phyloP scores from a whole-genome alignment of 1,139 yeast genomes.

The Suhomyces bolitotheri region DNA sequence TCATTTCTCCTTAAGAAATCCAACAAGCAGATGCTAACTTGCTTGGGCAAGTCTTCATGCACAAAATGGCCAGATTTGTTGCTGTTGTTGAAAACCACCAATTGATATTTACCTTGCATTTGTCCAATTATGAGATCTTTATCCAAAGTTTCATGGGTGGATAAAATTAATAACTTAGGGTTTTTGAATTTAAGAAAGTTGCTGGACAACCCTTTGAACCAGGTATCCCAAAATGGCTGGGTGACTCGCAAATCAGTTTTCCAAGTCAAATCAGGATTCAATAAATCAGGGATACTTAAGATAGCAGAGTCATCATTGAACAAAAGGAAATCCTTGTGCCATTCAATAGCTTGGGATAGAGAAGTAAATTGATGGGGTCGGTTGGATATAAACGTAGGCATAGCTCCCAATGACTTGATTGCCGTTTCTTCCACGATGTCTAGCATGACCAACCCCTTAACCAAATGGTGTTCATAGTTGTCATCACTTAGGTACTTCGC shows the following conservation, averaged over 20 bases:
- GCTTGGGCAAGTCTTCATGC: slow-evolving; percentile 83
- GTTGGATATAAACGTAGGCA: slow-evolving; percentile 61
- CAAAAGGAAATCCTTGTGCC: slow-evolving; percentile 70
- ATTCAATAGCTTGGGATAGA: slow-evolving; percentile 65
- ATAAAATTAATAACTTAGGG: slow-evolving; percentile 74
- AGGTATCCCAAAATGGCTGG: slow-evolving; percentile 68
- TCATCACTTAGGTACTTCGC: slow-evolving; percentile 41
- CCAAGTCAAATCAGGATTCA: slow-evolving; percentile 50
- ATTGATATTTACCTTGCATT: slow-evolving; percentile 94
- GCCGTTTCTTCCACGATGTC: slow-evolving; percentile 97
- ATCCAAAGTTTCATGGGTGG: slow-evolving; percentile 89
- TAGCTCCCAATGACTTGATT: slow-evolving; percentile 60
- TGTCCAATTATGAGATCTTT: slow-evolving; percentile 87
- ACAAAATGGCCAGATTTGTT: slow-evolving; percentile 79
- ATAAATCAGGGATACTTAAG: slow-evolving; percentile 73
- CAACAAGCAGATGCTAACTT: slow-evolving; percentile 56
- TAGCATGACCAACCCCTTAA: slow-evolving; percentile 70
- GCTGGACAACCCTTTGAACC: slow-evolving; percentile 77
- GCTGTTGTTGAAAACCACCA: slow-evolving; percentile 69
- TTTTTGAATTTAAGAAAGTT: slow-evolving; percentile 54
- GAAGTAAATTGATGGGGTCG: slow-evolving; percentile 62
- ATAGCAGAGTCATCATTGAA: slow-evolving; percentile 62
- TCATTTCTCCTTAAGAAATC: slow-evolving; percentile 53
- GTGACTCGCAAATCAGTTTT: slow-evolving; percentile 62
- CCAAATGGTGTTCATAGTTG: slow-evolving; percentile 20